Base-by-base conservation (phyloP, 2,329 filamentous ascomycete species). In the Ceratocystis alfenasii region DNA sequence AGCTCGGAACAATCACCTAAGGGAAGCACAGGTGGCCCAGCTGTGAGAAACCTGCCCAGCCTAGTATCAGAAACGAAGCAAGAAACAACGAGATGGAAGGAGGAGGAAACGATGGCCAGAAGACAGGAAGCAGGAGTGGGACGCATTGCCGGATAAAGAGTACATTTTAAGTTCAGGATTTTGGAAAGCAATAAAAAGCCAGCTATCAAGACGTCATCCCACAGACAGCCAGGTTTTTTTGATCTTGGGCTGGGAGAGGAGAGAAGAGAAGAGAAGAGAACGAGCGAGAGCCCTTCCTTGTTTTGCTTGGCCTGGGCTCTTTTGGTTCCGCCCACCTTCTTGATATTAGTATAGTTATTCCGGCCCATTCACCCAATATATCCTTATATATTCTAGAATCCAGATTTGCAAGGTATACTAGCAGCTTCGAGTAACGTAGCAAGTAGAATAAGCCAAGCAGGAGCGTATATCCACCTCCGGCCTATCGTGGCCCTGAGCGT, bases 141-240 rank as follows among this genome's bases (percentile, higher is more conserved):
- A 33, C 5, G 5, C 53, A 33, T 57, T 17, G 12, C 28, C 8
- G 33, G 8, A 36, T 36, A 3, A 36, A 36, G n/a, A 30, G 25
- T 57, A 57, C 53, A 33, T 57, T 57, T 57, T 57, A 57, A n/a
- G 8, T 57, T 28, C 53, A 57, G 53, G 53, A 33, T 57, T 33
- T 57, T 25, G 17, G 28, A 57, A 57, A 4, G 10, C 10, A 12
- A 22, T 12, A 55, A n/a, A 57, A 57, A 57, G 3, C 1, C 50
- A 57, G 30, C 15, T 8, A 25, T 3, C 25, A 33, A 57, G 25
- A 57, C 53, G 53, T 57, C 53, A 57, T 57, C 6, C 5, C 15
- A 57, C 53, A 57, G 53, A 33, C 22, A 33, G 53, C 20, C 50
- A 10, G 5, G 8, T 22, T 22, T 50, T 48, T 50, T 22, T 20